Base-by-base conservation (phyloP, 2,329 filamentous ascomycete species). In the Aspergillus hiratsukae region DNA sequence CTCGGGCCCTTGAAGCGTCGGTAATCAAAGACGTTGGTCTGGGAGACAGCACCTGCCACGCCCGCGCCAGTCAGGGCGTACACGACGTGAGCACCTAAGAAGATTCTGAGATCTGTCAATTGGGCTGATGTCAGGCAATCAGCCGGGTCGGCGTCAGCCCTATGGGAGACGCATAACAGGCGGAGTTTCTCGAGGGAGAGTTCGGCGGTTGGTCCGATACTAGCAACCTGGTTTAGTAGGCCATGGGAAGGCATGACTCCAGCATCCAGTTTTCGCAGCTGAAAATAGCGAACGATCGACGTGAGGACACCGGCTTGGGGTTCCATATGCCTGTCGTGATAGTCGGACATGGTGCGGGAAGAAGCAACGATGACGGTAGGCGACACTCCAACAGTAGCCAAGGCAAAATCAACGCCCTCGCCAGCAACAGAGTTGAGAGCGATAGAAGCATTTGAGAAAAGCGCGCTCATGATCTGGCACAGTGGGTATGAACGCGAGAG, bases 21-120 rank as follows among this genome's bases (percentile, higher is more conserved):
- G 72, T 97, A 97, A 71, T 97, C 93, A 69, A 90, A 95, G 41
- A 92, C 81, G 59, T 90, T 87, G 7, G 90, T 96, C 76, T 97
- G 93, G 1, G 88, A 80, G n/a, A 96, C 84, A 0, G 92, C 88
- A 40, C 94, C 94, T 2, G 92, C 93, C n/a, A 97, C 89, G 58
- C 85, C 84, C 25, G 90, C 80, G 0, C 89, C 86, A 19, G 91
- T 89, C 54, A 99, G 80, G 3, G 91, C 92, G 72, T 97, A 96
- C 51, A 95, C 81, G 55, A 97, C 80, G 52, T 91, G 85, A 1
- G 91, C 87, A 28, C 88, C 84, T 1, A 89, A 90, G 72, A 91
- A 90, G 52, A 95, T 82, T 48, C 92, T 86, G 56, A 97, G 76
- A 67, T 97, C 90, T 0, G 89, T 90, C 43, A 97, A 80, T 51